These are phyloP conservation scores for Pseudonitzschia delicatissima DNA, from an alignment of 108 stramenopile genomes.

Conservation along the genomic window DNA sequence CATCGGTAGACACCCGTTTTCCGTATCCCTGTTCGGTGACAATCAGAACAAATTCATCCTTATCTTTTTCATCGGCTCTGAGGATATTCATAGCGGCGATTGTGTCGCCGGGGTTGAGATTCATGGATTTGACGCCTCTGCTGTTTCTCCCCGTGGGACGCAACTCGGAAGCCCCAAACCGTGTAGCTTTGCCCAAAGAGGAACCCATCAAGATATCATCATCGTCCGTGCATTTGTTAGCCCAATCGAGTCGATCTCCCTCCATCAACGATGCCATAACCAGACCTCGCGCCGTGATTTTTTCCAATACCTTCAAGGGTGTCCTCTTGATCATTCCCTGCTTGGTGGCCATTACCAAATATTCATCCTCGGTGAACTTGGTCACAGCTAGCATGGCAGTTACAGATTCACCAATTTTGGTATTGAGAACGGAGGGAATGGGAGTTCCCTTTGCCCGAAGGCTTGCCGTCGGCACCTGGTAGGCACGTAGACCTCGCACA, in stretches of 20 bases:
- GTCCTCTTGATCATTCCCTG: conserved; percentile 93
- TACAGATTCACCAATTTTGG: conserved; percentile 58
- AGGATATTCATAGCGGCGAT: conserved; percentile 87
- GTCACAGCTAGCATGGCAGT: conserved; percentile 78
- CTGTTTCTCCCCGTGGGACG: conserved; percentile 81
- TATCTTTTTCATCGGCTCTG: neutral
- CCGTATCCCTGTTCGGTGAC: conserved; percentile 88
- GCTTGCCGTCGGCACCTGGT: conserved; percentile 78
- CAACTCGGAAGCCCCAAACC: conserved; percentile 69
- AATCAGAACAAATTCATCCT: conserved; percentile 66
- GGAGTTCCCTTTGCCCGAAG: conserved; percentile 81
- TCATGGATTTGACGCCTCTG: conserved; percentile 87
- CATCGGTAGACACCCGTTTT: conserved; percentile 77
- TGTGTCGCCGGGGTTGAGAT: conserved; percentile 74
- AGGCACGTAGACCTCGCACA: conserved; percentile 90
- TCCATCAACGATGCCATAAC: conserved; percentile 82
- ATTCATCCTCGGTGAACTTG: conserved; percentile 71
- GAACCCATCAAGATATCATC: conserved; percentile 88
- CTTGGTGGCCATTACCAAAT: conserved; percentile 90
- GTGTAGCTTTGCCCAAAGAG: conserved; percentile 69
- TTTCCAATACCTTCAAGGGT: conserved; percentile 88
- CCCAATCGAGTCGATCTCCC: conserved; percentile 89
- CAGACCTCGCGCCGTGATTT: conserved; percentile 78
- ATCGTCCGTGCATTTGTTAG: conserved; percentile 68
- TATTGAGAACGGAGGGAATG: conserved; percentile 81